phyloP scores from a whole-genome alignment of 768 basidiomycete genomes.

The Kwoniella botswanensis region DNA sequence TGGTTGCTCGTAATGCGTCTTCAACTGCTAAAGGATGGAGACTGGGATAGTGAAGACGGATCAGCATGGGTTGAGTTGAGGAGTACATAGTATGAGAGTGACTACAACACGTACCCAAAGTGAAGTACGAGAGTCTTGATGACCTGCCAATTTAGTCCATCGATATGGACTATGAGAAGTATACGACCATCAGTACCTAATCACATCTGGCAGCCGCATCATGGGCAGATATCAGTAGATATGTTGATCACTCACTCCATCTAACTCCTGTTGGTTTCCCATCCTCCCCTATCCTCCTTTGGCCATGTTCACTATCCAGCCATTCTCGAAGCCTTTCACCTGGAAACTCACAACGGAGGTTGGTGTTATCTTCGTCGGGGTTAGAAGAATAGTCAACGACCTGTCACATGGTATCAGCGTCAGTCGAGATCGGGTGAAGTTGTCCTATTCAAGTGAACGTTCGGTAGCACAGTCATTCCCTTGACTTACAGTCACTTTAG shows the following conservation, averaged over 20 bases:
- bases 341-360: constrained; percentile 50
- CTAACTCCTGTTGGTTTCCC: constrained; percentile 46
- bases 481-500: constrained; percentile 44
- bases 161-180: constrained; percentile 39
- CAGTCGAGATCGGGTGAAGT: not conserved
- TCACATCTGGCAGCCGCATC: no score
- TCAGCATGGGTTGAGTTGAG: not conserved
- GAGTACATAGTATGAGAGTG: not conserved
- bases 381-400: constrained; percentile 53
- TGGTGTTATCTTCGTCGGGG: constrained; percentile 40
- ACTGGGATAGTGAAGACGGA: constrained; percentile 20
- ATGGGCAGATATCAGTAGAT: no score
- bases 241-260: constrained; percentile 49
- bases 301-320: constrained; percentile 45
- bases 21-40: constrained; percentile 57
- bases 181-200: not conserved
- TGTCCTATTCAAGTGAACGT: no score
- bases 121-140: constrained; percentile 53
- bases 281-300: constrained; percentile 33
- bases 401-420: constrained; percentile 15
- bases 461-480: no score
- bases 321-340: constrained; percentile 51
- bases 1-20: constrained; percentile 52
- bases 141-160: constrained; percentile 56
- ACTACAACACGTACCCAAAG: constrained; percentile 36